Base-by-base conservation (phyloP, 208 protist genomes). In the Crithidia thermophila region DNA sequence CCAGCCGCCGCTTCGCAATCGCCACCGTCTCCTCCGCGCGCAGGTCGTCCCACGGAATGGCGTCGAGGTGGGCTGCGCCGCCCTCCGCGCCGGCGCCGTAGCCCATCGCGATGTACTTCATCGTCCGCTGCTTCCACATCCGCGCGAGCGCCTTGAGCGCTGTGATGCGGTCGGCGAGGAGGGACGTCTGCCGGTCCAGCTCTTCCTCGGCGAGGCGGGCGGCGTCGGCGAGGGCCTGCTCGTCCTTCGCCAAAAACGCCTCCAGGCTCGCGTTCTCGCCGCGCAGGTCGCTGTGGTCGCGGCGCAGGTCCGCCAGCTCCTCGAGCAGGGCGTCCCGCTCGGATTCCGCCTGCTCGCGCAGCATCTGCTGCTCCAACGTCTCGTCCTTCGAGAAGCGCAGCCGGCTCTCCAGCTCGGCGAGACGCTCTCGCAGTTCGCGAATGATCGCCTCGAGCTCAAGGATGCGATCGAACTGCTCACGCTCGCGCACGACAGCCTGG, bases 121-220 rank as follows among this genome's bases (percentile, higher is more conserved):
- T 91, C 27, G 81, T 75, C 13, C 82, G 81, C n/a, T 84, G 81
- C 68, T 91, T 91, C 85, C 85, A 91, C 69, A 91, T 67, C 8
- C 73, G 79, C 9, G 82, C 75, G 14, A 91, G 73, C 11, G 62
- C 59, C 45, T 67, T 65, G 3, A 79, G 66, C 1, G 76, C 82
- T 36, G 33, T 79, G 36, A 72, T 55, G 36, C 84, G 71, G 20
- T 84, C 72, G 8, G 50, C 40, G 58, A 91, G 72, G 21, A 71
- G 45, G 13, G 56, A 53, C 16, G 81, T 52, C 36, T 71, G 75
- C 36, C 73, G 64, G 31, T 79, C 67, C 27, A 87, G 20, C 66
- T 91, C 85, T 46, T 80, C 75, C 51, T 88, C 80, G 43, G 79
- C 81, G 40, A 86, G 45, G 9, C 64, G 50, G 39, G 59, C 77